These are phyloP conservation scores for Syzygium malaccense DNA, from an alignment of 441 rosid genomes.

Conservation along the genomic window DNA sequence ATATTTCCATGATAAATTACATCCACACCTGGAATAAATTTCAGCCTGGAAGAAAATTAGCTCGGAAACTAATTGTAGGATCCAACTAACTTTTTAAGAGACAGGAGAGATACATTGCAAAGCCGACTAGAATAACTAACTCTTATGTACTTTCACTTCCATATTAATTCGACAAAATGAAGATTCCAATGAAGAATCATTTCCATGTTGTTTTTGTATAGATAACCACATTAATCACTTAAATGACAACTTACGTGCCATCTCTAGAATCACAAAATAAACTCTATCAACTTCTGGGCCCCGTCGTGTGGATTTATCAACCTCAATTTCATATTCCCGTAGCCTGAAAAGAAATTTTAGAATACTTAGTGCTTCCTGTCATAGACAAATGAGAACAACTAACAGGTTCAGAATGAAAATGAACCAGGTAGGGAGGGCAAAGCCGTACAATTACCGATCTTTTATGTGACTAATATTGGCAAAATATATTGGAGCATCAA, in stretches of 20 bases:
- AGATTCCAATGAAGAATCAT: neutral
- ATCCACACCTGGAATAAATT: neutral
- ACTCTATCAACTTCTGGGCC: slow-evolving; percentile 83
- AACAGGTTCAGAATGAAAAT: neutral
- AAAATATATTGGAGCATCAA: slow-evolving; percentile 93
- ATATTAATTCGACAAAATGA: neutral
- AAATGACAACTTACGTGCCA: slow-evolving; percentile 73
- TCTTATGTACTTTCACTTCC: neutral
- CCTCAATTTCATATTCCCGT: slow-evolving; percentile 73
- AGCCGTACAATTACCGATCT: slow-evolving; percentile 48
- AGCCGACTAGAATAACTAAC: neutral
- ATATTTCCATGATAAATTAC: neutral
- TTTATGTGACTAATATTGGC: slow-evolving; percentile 94
- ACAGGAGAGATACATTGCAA: neutral
- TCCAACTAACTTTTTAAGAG: neutral
- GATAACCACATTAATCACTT: neutral
- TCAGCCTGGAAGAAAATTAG: neutral
- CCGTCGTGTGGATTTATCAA: slow-evolving; percentile 49
- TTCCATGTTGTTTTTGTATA: neutral
- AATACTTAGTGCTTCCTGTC: neutral
- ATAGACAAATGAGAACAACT: neutral
- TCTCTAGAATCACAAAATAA: slow-evolving; percentile 76
- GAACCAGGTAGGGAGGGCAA: neutral
- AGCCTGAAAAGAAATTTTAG: slow-evolving; percentile 33
- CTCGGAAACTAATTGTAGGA: neutral